Conservation (phyloP, 73 alveolate genomes). For the Durusdinium trenchii region DNA sequence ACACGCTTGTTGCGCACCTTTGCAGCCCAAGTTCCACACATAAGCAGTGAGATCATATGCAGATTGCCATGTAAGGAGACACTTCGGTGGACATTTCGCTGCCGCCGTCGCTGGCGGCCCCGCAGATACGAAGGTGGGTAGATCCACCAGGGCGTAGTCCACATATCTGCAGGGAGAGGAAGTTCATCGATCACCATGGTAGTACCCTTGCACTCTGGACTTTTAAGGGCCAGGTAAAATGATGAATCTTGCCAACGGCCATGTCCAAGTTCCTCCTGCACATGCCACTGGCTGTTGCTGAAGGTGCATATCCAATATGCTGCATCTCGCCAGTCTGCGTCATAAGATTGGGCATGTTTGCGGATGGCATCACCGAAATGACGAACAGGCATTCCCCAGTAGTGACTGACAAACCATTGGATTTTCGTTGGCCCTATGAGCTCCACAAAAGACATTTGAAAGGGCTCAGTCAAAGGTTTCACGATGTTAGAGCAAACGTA, state of each 20-base stretch:
- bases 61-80: neutral
- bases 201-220: conserved; percentile 46
- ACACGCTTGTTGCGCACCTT: neutral
- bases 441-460: conserved; percentile 40
- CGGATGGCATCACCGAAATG: conserved; percentile 50
- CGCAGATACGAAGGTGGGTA: neutral
- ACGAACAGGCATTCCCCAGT: conserved; percentile 65
- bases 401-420: conserved; percentile 56
- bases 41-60: neutral
- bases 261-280: conserved; percentile 27
- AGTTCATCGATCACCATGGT: conserved; percentile 17
- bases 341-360: conserved; percentile 3
- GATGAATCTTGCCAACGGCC: conserved; percentile 37
- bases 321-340: conserved; percentile 13
- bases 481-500: conserved; percentile 58
- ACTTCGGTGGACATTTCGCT: neutral
- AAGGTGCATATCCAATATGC: conserved; percentile 61
- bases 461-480: conserved; percentile 41
- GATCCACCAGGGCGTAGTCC: neutral
- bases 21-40: neutral
- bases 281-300: conserved; percentile 64
- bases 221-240: conserved; percentile 14
- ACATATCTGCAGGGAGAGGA: neutral
- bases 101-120: conserved; percentile 15
- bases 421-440: conserved; percentile 18